These are phyloP conservation scores for Populus deltoides DNA, from an alignment of 345 rosid genomes.

Conservation along the genomic window DNA sequence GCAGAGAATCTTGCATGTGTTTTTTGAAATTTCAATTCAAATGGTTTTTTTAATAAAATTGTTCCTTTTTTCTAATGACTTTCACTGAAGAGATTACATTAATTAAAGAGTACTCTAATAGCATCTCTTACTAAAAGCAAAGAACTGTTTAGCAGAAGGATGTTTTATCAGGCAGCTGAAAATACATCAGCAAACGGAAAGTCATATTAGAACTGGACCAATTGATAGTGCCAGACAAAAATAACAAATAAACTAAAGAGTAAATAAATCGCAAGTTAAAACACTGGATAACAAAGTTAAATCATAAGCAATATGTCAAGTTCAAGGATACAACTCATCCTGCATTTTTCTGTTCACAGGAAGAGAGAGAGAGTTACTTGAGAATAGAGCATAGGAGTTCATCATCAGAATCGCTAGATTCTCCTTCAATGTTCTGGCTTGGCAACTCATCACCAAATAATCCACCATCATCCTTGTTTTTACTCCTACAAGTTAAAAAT, in stretches of 20 bases:
- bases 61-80: background rate
- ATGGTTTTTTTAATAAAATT: background rate
- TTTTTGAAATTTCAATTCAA: background rate
- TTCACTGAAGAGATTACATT: too few relatives aligned
- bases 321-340: background rate
- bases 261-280: background rate
- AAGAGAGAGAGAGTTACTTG: constrained; percentile 30
- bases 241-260: background rate
- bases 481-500: constrained; percentile 20
- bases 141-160: background rate
- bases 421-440: constrained; percentile 14
- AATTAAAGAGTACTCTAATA: too few relatives aligned
- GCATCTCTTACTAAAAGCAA: background rate
- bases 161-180: background rate
- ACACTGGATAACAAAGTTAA: background rate
- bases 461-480: constrained; percentile 17
- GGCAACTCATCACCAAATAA: constrained; percentile 10
- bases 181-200: background rate
- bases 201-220: background rate
- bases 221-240: background rate
- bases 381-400: constrained; percentile 40
- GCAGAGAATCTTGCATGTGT: background rate
- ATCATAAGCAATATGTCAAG: background rate
- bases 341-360: too few relatives aligned
- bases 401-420: constrained; percentile 38